Conservation (phyloP, 2,329 filamentous ascomycete species). For the Talaromyces sp. region DNA sequence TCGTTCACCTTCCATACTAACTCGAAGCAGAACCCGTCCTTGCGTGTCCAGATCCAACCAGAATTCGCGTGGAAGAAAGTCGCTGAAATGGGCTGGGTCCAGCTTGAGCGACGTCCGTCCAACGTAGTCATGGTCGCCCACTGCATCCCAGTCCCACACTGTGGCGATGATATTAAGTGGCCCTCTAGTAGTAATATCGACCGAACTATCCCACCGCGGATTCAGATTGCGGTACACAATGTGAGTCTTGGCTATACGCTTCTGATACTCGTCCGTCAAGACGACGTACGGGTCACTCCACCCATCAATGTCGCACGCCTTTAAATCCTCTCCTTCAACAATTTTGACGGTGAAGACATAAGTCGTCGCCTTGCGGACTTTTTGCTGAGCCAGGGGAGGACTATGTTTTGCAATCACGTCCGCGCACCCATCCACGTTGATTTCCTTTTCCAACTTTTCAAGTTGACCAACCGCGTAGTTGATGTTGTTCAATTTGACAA, state of each 20-base stretch:
- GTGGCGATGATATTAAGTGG: constrained; percentile 93
- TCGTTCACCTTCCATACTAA: constrained; percentile 97
- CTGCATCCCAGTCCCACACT: constrained; percentile 96
- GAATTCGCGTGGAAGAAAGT: constrained; percentile 92
- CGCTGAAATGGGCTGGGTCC: constrained; percentile 95
- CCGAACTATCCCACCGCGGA: constrained; percentile 93
- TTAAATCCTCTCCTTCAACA: constrained; percentile 93
- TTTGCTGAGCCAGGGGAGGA: constrained; percentile 59
- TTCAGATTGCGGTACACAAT: constrained; percentile 87
- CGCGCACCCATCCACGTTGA: constrained; percentile 88
- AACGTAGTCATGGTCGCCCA: constrained; percentile 96
- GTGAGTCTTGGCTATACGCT: constrained; percentile 88
- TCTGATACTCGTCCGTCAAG: constrained; percentile 94
- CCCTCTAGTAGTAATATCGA: constrained; percentile 89
- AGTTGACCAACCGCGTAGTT: constrained; percentile 90
- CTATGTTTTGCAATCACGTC: constrained; percentile 70
- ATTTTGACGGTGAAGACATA: constrained; percentile 99
- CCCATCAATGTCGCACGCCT: constrained; percentile 94
- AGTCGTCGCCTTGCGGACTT: constrained; percentile 66
- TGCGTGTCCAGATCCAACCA: constrained; percentile 98
- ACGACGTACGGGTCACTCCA: constrained; percentile 96
- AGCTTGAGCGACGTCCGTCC: constrained; percentile 94
- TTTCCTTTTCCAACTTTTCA: constrained; percentile 79
- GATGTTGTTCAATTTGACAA: constrained; percentile 96
- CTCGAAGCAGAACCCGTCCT: constrained; percentile 77